These are phyloP conservation scores for Saksenaea oblongispora DNA, from an alignment of 371 early-diverging fungal species.

Conservation along the genomic window DNA sequence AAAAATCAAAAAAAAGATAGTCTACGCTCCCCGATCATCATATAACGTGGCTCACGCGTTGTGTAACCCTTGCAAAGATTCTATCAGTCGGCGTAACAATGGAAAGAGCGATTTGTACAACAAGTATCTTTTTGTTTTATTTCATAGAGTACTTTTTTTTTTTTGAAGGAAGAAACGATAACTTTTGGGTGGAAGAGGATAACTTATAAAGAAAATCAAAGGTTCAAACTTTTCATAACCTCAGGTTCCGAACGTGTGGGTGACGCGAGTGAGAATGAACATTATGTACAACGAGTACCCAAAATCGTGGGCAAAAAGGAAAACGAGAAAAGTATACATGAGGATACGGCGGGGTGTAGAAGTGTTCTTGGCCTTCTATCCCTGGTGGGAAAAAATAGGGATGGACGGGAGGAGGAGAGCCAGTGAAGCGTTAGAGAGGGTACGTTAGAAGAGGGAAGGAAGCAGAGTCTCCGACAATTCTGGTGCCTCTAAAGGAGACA, in stretches of 20 bases:
- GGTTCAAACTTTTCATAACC: background rate
- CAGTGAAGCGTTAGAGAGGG: background rate
- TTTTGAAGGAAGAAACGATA: background rate
- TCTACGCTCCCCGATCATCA: background rate
- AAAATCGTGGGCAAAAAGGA: background rate
- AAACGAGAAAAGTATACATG: background rate
- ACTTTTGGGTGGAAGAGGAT: background rate
- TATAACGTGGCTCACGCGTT: background rate
- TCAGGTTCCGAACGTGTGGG: background rate
- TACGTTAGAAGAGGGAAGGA: background rate
- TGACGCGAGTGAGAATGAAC: background rate
- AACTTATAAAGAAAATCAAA: background rate
- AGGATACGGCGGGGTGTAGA: background rate
- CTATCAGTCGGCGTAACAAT: background rate
- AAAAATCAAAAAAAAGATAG: no score
- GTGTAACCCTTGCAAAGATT: background rate
- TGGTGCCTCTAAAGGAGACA: background rate
- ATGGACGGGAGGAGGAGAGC: background rate
- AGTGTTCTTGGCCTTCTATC: no score
- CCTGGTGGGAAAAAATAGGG: background rate
- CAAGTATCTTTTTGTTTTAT: background rate
- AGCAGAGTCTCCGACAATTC: background rate
- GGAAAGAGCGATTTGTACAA: background rate
- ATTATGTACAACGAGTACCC: constrained; percentile 1
- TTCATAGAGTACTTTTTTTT: constrained; percentile 3